Evolutionary conservation across 169 alveolate species (phyloP), one percentile per base, ranked within the genome.

Genomic region (Cardiosporidium cionae): DNA sequence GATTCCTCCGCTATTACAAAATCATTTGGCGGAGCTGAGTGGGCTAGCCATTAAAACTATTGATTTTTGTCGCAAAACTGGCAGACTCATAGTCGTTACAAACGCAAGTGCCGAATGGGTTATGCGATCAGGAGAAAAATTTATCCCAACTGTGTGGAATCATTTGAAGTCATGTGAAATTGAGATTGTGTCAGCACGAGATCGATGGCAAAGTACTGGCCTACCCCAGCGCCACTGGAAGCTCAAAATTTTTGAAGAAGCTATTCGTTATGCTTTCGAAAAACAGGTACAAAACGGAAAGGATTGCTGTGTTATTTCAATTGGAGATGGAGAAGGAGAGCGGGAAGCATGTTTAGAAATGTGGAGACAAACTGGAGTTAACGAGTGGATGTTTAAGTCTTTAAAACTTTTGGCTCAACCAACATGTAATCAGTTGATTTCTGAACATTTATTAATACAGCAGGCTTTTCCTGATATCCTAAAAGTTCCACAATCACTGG

Each of bases 41-140:
- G 81, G 73, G 27, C 83, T 78, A 0, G 88, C 83, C 6, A 65
- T 86, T 44, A 76, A 82, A n/a, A 89, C 91, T 29, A 67, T 89
- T 52, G 72, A 72, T 37, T 71, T 74, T 31, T 90, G 91, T 63
- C 33, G 78, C 32, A 70, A 70, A 33, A 79, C 78, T 64, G 93
- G 88, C 5, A 82, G 80, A 31, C 74, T 89, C 32, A 89, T 86
- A 3, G 78, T 89, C 32, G 93, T 89, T n/a, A 89, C 94, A 28
- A 89, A 88, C 72, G 94, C 94, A 3, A 89, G 94, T 69, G 81
- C 73, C 32, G 93, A 89, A 52, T 89, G 94, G 94, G 80, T 89
- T 53, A 68, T 62, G 31, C 87, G 89, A 52, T 85, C 92, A 29
- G 89, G 89, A 0, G 89, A 78, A 35, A 86, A 86, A 29, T 88